These are phyloP conservation scores for Colletotrichum gloeosporioides DNA, from an alignment of 2,329 filamentous ascomycete species.

Conservation along the genomic window DNA sequence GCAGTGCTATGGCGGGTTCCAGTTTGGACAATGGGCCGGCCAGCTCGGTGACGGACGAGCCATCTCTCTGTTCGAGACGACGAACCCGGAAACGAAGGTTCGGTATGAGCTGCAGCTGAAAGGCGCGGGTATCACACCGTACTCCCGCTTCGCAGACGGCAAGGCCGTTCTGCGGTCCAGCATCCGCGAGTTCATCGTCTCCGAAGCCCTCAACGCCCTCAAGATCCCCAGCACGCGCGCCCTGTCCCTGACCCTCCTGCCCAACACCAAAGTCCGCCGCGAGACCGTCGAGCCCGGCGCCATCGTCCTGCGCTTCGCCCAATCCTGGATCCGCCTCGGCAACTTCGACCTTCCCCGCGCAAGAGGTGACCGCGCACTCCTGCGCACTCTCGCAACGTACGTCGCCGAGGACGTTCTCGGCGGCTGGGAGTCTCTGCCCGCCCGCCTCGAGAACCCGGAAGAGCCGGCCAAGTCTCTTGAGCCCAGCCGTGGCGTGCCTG, in stretches of 20 bases:
- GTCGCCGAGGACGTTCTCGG: constrained; percentile 86
- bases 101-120: constrained; percentile 94
- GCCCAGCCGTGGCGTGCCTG: constrained; percentile 57
- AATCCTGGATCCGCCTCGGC: constrained; percentile 91
- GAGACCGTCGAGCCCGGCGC: constrained; percentile 89
- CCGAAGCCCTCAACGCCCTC: constrained; percentile 85
- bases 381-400: constrained; percentile 79
- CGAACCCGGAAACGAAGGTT: constrained; percentile 71
- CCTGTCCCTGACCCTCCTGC: constrained; percentile 79
- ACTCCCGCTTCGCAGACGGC: constrained; percentile 95
- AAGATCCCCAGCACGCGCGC: constrained; percentile 87
- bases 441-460: constrained; percentile 56
- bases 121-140: constrained; percentile 90
- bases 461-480: constrained; percentile 49
- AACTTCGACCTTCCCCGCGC: constrained; percentile 92
- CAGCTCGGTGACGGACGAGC: constrained; percentile 94
- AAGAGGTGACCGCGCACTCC: constrained; percentile 77
- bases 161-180: constrained; percentile 92
- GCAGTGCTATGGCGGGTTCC: constrained; percentile 91
- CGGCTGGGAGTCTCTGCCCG: constrained; percentile 86
- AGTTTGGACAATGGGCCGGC: constrained; percentile 89
- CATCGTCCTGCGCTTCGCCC: constrained; percentile 89
- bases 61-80: constrained; percentile 92
- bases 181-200: constrained; percentile 93
- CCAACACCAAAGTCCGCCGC: constrained; percentile 73